Conservation (phyloP, 2,329 filamentous ascomycete species). For the Fusarium sp. region DNA sequence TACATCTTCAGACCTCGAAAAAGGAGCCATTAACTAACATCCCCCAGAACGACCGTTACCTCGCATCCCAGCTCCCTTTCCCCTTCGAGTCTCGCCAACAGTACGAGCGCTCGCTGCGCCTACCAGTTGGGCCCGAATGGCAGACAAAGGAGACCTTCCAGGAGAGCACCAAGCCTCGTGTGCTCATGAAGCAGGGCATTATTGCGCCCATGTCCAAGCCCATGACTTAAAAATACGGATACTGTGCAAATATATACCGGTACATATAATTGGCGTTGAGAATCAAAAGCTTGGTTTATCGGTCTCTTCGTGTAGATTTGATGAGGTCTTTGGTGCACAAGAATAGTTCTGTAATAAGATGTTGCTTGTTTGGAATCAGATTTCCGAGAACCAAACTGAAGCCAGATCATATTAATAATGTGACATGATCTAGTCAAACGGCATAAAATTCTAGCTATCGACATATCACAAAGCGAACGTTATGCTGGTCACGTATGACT, state of each 20-base stretch:
- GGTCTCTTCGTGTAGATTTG: neutral
- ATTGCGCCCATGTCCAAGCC: conserved; percentile 90
- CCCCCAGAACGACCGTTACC: conserved; percentile 81
- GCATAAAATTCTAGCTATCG: neutral
- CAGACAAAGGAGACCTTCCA: conserved; percentile 96
- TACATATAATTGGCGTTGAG: conserved; percentile 23
- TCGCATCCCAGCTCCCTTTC: conserved; percentile 85
- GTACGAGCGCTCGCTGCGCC: conserved; percentile 87
- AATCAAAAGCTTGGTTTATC: conserved; percentile 26
- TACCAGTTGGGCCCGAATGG: conserved; percentile 95
- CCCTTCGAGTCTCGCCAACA: conserved; percentile 88
- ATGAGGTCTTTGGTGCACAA: neutral
- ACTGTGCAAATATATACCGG: neutral
- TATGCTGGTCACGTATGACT: neutral
- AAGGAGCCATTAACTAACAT: conserved; percentile 2
- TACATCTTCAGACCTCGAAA: neutral
- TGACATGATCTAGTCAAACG: neutral
- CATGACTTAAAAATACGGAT: conserved; percentile 47
- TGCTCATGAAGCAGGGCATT: conserved; percentile 90
- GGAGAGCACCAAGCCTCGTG: conserved; percentile 85
- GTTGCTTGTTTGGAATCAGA: neutral
- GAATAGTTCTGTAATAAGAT: neutral
- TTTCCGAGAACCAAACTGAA: neutral
- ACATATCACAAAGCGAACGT: neutral
- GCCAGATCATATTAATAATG: neutral